Evolutionary conservation across 2,329 filamentous ascomycete genomes (phyloP).

Genomic region (Diaporthe nobilis): DNA sequence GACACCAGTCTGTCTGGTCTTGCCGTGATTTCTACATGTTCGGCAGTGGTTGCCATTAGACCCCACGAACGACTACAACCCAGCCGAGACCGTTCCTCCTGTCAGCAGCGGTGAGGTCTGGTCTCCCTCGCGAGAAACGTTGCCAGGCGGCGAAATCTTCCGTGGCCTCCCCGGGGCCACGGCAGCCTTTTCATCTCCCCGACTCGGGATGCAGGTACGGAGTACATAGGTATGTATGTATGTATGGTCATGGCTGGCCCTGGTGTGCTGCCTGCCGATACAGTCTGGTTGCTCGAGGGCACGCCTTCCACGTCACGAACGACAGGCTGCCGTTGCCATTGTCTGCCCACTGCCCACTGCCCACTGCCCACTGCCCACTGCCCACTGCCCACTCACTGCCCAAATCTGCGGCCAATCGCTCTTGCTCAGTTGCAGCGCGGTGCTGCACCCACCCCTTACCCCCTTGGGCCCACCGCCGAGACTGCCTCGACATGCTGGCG

Average conservation of each 20-base stretch:
- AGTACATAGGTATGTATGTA: not conserved
- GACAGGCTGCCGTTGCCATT: not conserved
- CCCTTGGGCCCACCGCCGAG: not conserved
- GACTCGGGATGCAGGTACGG: not conserved
- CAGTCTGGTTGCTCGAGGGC: not conserved
- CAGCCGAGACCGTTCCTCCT: too few species aligned
- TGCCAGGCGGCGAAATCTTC: not conserved
- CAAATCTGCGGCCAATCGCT: too few species aligned
- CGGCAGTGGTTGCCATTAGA: not conserved
- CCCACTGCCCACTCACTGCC: too few species aligned
- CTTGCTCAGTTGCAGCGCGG: too few species aligned
- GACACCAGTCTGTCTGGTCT: not conserved
- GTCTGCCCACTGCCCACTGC: too few species aligned
- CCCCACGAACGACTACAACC: not conserved
- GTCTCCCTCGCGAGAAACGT: not conserved
- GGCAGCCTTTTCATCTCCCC: not conserved
- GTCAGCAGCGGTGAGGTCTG: not conserved
- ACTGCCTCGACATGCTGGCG: not conserved
- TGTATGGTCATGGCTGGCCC: not conserved
- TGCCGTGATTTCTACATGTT: not conserved
- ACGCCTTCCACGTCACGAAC: not conserved
- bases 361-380: too few species aligned
- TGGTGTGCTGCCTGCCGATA: not conserved
- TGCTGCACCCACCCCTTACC: not conserved
- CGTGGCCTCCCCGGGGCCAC: not conserved